Conservation (phyloP, 352 stramenopile species). For the Elongisporangium senticosum region DNA sequence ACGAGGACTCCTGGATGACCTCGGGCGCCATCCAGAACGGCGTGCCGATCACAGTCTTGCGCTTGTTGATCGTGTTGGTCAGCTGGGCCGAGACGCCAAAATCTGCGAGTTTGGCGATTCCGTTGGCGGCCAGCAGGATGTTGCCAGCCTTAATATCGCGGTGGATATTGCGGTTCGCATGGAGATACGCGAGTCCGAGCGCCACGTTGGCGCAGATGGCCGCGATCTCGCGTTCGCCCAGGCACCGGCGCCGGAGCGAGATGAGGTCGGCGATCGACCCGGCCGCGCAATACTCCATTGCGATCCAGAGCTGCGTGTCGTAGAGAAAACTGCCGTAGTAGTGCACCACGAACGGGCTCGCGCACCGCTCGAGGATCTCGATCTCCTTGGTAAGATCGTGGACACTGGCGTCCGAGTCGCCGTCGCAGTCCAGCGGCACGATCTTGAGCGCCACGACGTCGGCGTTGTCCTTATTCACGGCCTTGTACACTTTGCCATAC, state of each 20-base stretch:
- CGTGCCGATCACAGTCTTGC: constrained; percentile 87
- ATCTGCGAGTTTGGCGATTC: constrained; percentile 80
- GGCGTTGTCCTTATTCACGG: constrained; percentile 46
- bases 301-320: constrained; percentile 76
- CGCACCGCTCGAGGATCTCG: constrained; percentile 72
- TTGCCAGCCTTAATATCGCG: constrained; percentile 88
- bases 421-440: constrained; percentile 74
- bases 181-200: constrained; percentile 76
- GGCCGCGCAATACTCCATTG: constrained; percentile 86
- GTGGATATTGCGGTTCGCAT: constrained; percentile 76
- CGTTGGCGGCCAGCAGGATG: constrained; percentile 64
- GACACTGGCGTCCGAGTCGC: constrained; percentile 44
- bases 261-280: constrained; percentile 84
- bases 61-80: constrained; percentile 87
- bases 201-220: constrained; percentile 63
- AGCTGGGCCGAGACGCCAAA: constrained; percentile 89
- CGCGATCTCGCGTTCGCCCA: constrained; percentile 69
- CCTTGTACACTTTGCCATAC: constrained; percentile 85
- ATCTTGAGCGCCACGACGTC: constrained; percentile 81
- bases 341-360: constrained; percentile 78
- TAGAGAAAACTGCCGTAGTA: constrained; percentile 82
- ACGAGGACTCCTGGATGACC: constrained; percentile 85
- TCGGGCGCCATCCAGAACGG: constrained; percentile 92
- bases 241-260: constrained; percentile 31
- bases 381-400: constrained; percentile 81